Conservation (phyloP, 179 eudicot species). For the Dionaea muscipula region DNA sequence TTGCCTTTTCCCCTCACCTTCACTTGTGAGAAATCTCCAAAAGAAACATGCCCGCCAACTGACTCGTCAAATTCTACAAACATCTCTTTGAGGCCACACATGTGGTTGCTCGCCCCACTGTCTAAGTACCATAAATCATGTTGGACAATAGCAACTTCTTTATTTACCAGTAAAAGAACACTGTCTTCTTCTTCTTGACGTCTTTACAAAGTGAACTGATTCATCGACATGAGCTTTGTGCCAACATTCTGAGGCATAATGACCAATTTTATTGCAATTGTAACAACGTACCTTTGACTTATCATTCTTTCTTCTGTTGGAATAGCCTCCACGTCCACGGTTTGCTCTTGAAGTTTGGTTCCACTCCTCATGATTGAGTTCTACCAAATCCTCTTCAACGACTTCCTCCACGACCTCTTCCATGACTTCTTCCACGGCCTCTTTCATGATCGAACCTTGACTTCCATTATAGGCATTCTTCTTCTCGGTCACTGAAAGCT, state of each 20-base stretch:
- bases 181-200: not conserved
- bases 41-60: not conserved
- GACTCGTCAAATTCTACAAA: not conserved
- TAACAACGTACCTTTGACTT: not conserved
- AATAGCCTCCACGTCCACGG: too few species aligned
- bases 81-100: not conserved
- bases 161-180: too few species aligned
- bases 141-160: not conserved
- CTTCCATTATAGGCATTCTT: too few species aligned
- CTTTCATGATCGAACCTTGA: not conserved
- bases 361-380: too few species aligned
- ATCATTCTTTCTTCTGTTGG: not conserved
- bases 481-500: not conserved
- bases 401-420: too few species aligned
- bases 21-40: not conserved
- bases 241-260: not conserved
- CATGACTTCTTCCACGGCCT: too few species aligned
- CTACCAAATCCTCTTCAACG: too few species aligned
- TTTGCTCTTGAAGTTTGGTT: too few species aligned
- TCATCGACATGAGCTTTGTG: too few species aligned
- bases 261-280: not conserved
- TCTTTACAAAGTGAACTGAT: not conserved
- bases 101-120: not conserved
- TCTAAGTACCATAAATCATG: not conserved
- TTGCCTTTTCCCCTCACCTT: not conserved